Base-by-base conservation (phyloP, 257 asterid species). In the Voacanga thouarsii region DNA sequence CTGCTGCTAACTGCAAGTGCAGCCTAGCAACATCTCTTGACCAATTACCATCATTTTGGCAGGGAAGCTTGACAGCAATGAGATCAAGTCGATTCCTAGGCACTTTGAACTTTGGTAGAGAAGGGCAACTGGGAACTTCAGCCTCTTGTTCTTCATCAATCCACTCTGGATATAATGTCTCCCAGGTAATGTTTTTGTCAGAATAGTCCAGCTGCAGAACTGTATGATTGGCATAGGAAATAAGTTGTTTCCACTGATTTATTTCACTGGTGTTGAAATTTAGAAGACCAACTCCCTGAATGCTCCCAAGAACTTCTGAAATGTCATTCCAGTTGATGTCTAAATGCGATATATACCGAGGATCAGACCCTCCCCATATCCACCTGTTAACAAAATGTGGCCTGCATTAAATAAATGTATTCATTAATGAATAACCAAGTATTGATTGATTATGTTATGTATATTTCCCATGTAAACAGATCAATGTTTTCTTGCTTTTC, bases 131-230 rank as follows among this genome's bases (percentile, higher is more conserved):
- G 6, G 97, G 98, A 37, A 92, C 86, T 10, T 84, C 92, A 5
- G 80, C 86, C 47, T 92, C 94, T 76, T 94, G 96, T 49, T 94
- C 98, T 80, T 94, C 97, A 68, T 94, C 98, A 55, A 94, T 94
- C 98, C 98, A 94, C 79, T 94, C 98, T 0, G 98, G 97, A 72
- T 88, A 94, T 67, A 94, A 77, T 4, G 82, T 39, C 0, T 89
- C 95, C 98, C 98, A 92, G 0, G 97, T 92, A 19, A 91, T 67
- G 41, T 91, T 94, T 78, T 76, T 81, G 2, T 87, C 89, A 0
- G 85, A 92, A 7, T 83, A 75, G 28, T 91, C 91, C 9, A 94
- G 84, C 30, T 74, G 81, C 74, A 92, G 86, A 55, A 75, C 74
- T 1, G 84, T 81, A 83, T 86, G 90, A 56, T 90, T 81, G 24